Evolutionary conservation across 1,284 basidiomycete genomes (phyloP).

Genomic region (Meira nashicola): DNA sequence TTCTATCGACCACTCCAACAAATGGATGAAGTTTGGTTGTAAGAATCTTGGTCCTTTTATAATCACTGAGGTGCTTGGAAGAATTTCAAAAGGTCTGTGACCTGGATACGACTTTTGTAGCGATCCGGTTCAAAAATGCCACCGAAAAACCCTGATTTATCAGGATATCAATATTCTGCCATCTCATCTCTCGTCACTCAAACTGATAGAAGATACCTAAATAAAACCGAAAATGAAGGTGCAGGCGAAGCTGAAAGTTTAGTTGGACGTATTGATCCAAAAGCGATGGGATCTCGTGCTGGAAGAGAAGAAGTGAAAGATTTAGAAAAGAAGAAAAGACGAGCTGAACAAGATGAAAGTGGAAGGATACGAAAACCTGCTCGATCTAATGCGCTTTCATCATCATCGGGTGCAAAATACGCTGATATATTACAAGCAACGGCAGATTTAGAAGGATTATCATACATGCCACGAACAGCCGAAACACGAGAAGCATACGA

Average conservation of each 20-base stretch:
- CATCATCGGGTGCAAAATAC: conserved; percentile 20
- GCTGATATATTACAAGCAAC: conserved; percentile 64
- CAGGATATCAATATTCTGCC: conserved; percentile 52
- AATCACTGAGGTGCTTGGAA: no score
- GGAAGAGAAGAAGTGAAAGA: conserved; percentile 79
- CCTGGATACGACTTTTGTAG: no score
- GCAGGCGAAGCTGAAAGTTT: conserved; percentile 92
- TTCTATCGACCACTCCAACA: no score
- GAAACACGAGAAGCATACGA: conserved; percentile 95
- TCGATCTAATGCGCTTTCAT: conserved; percentile 15
- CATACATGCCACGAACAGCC: conserved; percentile 83
- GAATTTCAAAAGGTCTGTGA: no score
- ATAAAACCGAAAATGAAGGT: conserved; percentile 62
- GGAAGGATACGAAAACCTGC: conserved; percentile 22
- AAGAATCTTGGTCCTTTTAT: no score
- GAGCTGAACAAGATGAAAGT: conserved; percentile 37
- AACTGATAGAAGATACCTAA: conserved; percentile 33
- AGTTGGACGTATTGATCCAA: conserved; percentile 80
- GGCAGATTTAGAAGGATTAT: conserved; percentile 72
- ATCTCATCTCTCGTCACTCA: conserved; percentile 49
- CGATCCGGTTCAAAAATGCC: conserved; percentile 37
- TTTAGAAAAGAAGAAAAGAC: conserved; percentile 82
- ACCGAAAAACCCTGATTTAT: conserved; percentile 48
- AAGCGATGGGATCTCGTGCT: conserved; percentile 90
- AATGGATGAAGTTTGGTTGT: no score